A percentile compares a stretch with the other conserved stretches of the same genome.
phyloP scores from a whole-genome alignment of 169 alveolate genomes.

The Eimeria maxima region DNA sequence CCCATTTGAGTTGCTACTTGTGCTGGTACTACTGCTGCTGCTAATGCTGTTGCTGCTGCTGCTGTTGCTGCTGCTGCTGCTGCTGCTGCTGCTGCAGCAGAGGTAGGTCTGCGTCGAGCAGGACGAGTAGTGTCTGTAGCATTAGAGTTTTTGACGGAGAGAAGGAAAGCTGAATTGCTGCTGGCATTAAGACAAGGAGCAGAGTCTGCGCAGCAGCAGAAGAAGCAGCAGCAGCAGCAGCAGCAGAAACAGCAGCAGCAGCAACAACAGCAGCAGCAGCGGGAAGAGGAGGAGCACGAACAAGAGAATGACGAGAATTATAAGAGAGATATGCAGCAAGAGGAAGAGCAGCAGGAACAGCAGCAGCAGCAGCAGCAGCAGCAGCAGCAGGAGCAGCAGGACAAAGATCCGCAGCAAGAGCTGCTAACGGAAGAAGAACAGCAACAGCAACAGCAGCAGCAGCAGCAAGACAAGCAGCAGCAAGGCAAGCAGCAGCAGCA shows the following conservation, averaged over 20 bases:
- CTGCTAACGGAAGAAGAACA: too few relatives aligned
- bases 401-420: too few relatives aligned
- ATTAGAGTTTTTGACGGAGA: background rate
- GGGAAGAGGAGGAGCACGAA: too few relatives aligned
- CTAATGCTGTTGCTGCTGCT: background rate
- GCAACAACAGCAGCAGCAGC: background rate
- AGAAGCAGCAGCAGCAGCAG: background rate
- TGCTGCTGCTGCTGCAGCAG: too few relatives aligned
- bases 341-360: background rate
- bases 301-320: too few relatives aligned
- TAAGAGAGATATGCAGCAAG: too few relatives aligned
- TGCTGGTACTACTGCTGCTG: too few relatives aligned
- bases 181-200: conserved; percentile 13
- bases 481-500: too few relatives aligned
- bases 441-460: conserved; percentile 2
- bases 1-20: too few relatives aligned
- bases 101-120: background rate
- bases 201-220: background rate
- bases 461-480: background rate
- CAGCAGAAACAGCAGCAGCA: background rate
- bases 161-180: background rate
- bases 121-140: background rate
- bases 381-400: background rate
- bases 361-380: conserved; percentile 11
- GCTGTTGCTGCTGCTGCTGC: conserved; percentile 1